Conservation (phyloP, 2,329 filamentous ascomycete species). For the Chalaropsis thielavioides region DNA sequence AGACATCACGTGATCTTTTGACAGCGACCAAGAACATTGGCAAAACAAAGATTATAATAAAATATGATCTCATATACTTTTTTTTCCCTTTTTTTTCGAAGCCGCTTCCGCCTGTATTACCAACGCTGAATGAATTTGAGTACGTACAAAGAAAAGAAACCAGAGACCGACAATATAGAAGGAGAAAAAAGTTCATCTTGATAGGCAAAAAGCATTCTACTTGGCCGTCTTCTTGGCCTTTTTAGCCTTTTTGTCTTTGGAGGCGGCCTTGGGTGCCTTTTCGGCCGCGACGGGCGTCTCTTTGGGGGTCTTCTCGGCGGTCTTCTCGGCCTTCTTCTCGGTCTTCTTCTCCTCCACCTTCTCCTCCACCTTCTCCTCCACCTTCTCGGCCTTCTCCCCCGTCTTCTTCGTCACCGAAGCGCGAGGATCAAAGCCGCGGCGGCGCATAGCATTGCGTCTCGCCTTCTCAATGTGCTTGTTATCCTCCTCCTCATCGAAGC, state of each 20-base stretch:
- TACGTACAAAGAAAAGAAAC: conserved; percentile 2
- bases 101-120: conserved; percentile 12
- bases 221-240: conserved; percentile 18
- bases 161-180: not conserved
- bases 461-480: conserved; percentile 55
- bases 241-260: conserved; percentile 19
- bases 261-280: conserved; percentile 15
- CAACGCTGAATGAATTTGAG: conserved; percentile 12
- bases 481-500: conserved; percentile 62
- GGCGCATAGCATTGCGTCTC: conserved; percentile 58
- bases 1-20: not conserved
- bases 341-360: conserved; percentile 16
- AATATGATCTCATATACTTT: not conserved
- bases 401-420: conserved; percentile 23
- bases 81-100: conserved; percentile 21
- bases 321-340: conserved; percentile 11
- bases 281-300: conserved; percentile 16
- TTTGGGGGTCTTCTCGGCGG: conserved; percentile 10
- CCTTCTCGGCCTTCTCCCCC: conserved; percentile 9
- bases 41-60: not conserved
- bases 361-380: conserved; percentile 13
- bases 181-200: not conserved
- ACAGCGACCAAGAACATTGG: not conserved
- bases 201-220: not conserved
- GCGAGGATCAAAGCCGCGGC: conserved; percentile 59